Conservation (phyloP, 257 asterid genomes). For the Jaltomata sinuosa region DNA sequence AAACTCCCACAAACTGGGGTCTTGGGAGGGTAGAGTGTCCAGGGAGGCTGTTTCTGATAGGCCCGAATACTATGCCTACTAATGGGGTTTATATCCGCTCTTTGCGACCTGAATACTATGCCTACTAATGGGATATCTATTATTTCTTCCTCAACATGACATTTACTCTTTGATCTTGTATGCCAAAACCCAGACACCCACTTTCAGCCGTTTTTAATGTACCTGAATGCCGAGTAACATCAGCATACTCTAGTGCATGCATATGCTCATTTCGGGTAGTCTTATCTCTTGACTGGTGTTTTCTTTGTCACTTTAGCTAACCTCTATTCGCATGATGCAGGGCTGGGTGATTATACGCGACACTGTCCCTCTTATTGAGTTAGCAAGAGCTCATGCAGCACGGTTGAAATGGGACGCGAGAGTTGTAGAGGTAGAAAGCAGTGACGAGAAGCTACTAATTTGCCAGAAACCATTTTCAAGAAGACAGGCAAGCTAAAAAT, state of each 20-base stretch:
- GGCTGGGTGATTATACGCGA: conserved; percentile 94
- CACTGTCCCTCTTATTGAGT: conserved; percentile 51
- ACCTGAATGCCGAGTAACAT: background rate
- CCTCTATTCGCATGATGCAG: conserved; percentile 26
- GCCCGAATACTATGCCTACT: too few relatives aligned
- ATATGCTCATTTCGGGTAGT: background rate
- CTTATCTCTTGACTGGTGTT: background rate
- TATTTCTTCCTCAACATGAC: background rate
- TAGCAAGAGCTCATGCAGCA: conserved; percentile 67
- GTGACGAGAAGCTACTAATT: conserved; percentile 79
- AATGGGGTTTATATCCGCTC: background rate
- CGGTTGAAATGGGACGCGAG: conserved; percentile 96
- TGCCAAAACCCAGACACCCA: background rate
- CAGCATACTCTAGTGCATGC: background rate
- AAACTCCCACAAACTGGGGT: too few relatives aligned
- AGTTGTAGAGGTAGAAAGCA: conserved; percentile 78
- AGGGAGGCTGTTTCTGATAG: too few relatives aligned
- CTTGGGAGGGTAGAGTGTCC: too few relatives aligned
- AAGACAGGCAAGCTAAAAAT: conserved; percentile 52
- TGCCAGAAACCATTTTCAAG: conserved; percentile 91
- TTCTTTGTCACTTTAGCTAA: background rate
- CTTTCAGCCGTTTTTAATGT: background rate
- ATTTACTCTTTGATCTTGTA: background rate
- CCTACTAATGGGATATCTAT: background rate
- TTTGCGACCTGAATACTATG: background rate